Evolutionary conservation across 306 rosid genomes (phyloP), one percentile per base, ranked within the genome.

Genomic region (Medicago ruthenica): DNA sequence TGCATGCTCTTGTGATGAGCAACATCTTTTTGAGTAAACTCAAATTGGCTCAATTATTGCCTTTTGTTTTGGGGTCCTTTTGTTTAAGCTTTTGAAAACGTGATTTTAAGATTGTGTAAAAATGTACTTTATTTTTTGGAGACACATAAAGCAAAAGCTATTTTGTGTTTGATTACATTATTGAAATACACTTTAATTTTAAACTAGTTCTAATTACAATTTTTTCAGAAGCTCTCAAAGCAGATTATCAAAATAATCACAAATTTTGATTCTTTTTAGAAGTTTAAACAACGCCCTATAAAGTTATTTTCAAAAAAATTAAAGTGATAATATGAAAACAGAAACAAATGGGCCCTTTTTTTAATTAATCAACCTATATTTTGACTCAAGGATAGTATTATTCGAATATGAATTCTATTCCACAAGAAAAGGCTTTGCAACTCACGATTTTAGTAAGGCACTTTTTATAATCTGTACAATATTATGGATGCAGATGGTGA

Each of bases 401-500:
- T 54, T 74, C 42, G 17, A 31, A 68, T 76, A 27, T 70, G 67
- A 66, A 31, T 20, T 53, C 0, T 68, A 61, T 69, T 72, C 60
- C 39, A 51, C 15, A 58, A 40, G 27, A 50, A 47, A 51, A 21
- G 54, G 77, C 37, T 18, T 44, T 67, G 64, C 61, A 36, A 8
- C 68, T 76, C 11, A 24, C 22, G 22, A 21, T 74, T 71, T 42
- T 74, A 75, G 48, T 59, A 34, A 59, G 21, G 51, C 36, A 51
- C 34, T 80, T 75, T 17, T 40, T 76, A 73, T 87, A 85, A 86
- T 76, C 40, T 27, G 44, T 76, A 34, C 70, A 48, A 64, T 73
- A 48, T 81, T 68, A 31, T 54, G 54, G 67, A 37, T 85, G 91
- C 98, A 95, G 98, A 85, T 89, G 77, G 90, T 92, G 54, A 77